Conservation (phyloP, 1,284 basidiomycete genomes). For the Leccinum idahoense region DNA sequence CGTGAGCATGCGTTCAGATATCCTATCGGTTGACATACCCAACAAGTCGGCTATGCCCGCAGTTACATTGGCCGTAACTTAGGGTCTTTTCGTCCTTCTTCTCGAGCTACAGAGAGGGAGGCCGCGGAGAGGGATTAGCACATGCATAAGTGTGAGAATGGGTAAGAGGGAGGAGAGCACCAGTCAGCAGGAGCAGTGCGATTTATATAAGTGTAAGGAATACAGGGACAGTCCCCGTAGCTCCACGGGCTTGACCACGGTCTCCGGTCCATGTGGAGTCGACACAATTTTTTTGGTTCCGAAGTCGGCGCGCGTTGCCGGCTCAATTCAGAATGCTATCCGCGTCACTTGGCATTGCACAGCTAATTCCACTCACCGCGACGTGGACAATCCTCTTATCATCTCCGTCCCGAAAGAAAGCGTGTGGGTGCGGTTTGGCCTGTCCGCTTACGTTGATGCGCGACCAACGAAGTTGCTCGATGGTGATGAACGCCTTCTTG, state of each 20-base stretch:
- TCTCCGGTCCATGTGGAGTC: constrained; percentile 17
- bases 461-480: constrained; percentile 84
- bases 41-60: constrained; percentile 76
- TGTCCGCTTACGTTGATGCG: constrained; percentile 59
- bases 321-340: constrained; percentile 18
- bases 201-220: constrained; percentile 13
- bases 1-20: not conserved
- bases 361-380: constrained; percentile 38
- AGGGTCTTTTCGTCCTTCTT: constrained; percentile 52
- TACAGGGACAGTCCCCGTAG: not conserved
- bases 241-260: constrained; percentile 23
- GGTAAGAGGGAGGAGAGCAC: not conserved
- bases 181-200: not conserved
- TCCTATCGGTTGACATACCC: constrained; percentile 39
- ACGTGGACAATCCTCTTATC: constrained; percentile 76
- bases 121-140: constrained; percentile 2
- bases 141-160: not conserved
- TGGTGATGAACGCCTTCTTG: constrained; percentile 67
- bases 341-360: not conserved
- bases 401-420: constrained; percentile 86
- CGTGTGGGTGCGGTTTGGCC: constrained; percentile 66
- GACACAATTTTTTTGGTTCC: not conserved
- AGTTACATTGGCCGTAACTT: constrained; percentile 59
- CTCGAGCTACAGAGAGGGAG: constrained; percentile 44
- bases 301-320: constrained; percentile 5